Percentiles rank a stretch among this genome's conserved stretches.
Conservation (phyloP, 768 basidiomycete genomes). For the Phaffia australis region DNA sequence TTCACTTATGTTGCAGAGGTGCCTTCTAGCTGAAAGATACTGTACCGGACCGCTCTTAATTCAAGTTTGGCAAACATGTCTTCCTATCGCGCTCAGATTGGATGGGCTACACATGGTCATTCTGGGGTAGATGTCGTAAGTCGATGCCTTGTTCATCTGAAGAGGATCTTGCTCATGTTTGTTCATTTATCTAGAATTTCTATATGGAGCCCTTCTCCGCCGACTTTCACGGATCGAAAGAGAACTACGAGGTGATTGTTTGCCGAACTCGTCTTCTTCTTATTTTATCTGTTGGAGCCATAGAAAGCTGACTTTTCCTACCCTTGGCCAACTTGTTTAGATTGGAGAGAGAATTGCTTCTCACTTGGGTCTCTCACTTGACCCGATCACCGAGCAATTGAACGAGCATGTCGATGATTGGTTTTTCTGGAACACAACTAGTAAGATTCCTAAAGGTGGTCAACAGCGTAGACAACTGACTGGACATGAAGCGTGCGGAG, state of each 20-base stretch:
- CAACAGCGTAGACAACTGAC: conserved; percentile 7
- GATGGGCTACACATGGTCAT: conserved; percentile 32
- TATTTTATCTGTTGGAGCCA: neutral
- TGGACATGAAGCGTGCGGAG: too few relatives aligned
- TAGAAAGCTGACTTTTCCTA: too few relatives aligned
- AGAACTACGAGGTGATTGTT: conserved; percentile 30
- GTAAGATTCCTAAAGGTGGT: conserved; percentile 8
- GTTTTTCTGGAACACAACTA: conserved; percentile 18
- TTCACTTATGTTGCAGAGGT: too few relatives aligned
- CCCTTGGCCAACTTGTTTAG: neutral
- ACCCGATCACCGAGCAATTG: conserved; percentile 3
- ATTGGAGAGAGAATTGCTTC: conserved; percentile 30
- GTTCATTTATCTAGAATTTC: conserved; percentile 14
- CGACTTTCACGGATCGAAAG: conserved; percentile 28
- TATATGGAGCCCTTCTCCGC: conserved; percentile 28
- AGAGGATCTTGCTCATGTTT: neutral
- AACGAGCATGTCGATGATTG: conserved; percentile 15
- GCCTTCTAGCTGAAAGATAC: neutral
- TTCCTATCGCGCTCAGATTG: conserved; percentile 31
- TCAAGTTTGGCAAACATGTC: conserved; percentile 14
- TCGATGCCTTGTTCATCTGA: too few relatives aligned
- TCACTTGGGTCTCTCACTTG: conserved; percentile 26
- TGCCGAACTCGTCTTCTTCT: too few relatives aligned
- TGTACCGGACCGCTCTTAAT: neutral
- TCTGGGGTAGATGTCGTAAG: conserved; percentile 29